Evolutionary conservation across 2,329 filamentous ascomycete species (phyloP), one percentile per base, ranked within the genome.

Genomic region (Colletotrichum musae): DNA sequence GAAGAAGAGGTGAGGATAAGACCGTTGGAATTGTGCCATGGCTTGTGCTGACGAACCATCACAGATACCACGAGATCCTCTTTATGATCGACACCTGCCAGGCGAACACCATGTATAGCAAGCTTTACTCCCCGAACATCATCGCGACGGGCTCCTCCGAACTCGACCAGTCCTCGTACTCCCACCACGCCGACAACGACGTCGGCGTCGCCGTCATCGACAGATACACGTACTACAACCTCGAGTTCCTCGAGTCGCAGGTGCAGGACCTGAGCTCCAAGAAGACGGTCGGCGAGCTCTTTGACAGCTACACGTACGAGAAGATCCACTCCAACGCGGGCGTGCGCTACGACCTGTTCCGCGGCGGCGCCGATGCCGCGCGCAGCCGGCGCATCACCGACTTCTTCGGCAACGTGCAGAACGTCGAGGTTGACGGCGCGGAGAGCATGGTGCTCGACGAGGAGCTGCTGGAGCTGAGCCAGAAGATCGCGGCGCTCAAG

Each of bases 21-120:
- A 21, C 6, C 9, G 24, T 18, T 12, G 47, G 18, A 13, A 50
- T 45, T 3, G 6, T 10, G 5, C 6, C 18, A 36, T 18, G 48
- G 28, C 39, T 24, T 5, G 56, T 54, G 10, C 57, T 58, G 7
- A 65, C 50, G 39, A 50, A 36, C 4, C 32, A 10, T 10, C 7
- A 21, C 72, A 93, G 92, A 78, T 99, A 98, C 81, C 94, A 98
- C 80, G 96, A 99, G 82, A 91, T 99, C 74, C 89, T 99, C 67
- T 99, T 99, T 86, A 99, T 99, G 96, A 99, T 99, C 82, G 96
- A 99, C 80, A 99, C 96, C 0, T 99, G 96, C 84, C 96, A 99
- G 83, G 96, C 96, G 64, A 99, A 99, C 80, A 99, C 96, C 39
- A 98, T 99, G 94, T 99, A 97, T 84, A 95, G 92, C 78, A 95